A percentile compares a stretch with the other conserved stretches of the same genome.
Conservation (phyloP, 2,329 filamentous ascomycete genomes). For the Aspergillus jensenii region DNA sequence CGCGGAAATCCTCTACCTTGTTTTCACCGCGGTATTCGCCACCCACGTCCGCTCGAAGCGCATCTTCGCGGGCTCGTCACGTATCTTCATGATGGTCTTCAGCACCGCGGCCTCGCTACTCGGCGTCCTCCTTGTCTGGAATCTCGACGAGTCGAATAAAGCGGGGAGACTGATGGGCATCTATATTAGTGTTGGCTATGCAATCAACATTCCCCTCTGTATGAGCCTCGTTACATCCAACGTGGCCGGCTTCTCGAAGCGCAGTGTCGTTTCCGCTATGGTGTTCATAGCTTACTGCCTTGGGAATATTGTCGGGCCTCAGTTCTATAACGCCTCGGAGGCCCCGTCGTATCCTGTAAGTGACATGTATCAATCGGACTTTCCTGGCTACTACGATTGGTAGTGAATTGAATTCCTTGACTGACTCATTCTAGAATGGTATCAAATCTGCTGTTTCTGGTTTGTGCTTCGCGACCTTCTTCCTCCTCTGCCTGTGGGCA, state of each 20-base stretch:
- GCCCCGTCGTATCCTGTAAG: slow-evolving; percentile 32
- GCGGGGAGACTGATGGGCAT: slow-evolving; percentile 31
- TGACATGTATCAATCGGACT: slow-evolving; percentile 4
- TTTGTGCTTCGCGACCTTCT: slow-evolving; percentile 28
- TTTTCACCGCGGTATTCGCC: slow-evolving; percentile 31
- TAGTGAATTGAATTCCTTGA: too few relatives aligned
- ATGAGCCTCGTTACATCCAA: slow-evolving; percentile 37
- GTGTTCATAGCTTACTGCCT: slow-evolving; percentile 49
- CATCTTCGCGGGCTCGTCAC: neutral
- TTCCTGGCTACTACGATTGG: too few relatives aligned
- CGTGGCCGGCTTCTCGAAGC: slow-evolving; percentile 38
- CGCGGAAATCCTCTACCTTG: slow-evolving; percentile 33
- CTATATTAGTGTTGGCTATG: slow-evolving; percentile 32
- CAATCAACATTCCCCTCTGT: slow-evolving; percentile 34
- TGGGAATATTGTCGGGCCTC: slow-evolving; percentile 35
- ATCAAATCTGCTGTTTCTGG: slow-evolving; percentile 34
- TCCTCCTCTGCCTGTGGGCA: slow-evolving; percentile 27
- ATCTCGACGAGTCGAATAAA: slow-evolving; percentile 23
- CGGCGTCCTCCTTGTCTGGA: slow-evolving; percentile 35
- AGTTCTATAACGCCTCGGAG: slow-evolving; percentile 32
- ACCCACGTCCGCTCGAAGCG: slow-evolving; percentile 23
- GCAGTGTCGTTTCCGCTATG: slow-evolving; percentile 41
- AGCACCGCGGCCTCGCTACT: slow-evolving; percentile 29
- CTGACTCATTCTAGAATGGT: slow-evolving; percentile 24
- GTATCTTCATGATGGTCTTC: slow-evolving; percentile 36